Evolutionary conservation across 371 early-diverging fungal genomes (phyloP), one percentile per base, ranked within the genome.

Genomic region (Zopfochytrium polystomum): DNA sequence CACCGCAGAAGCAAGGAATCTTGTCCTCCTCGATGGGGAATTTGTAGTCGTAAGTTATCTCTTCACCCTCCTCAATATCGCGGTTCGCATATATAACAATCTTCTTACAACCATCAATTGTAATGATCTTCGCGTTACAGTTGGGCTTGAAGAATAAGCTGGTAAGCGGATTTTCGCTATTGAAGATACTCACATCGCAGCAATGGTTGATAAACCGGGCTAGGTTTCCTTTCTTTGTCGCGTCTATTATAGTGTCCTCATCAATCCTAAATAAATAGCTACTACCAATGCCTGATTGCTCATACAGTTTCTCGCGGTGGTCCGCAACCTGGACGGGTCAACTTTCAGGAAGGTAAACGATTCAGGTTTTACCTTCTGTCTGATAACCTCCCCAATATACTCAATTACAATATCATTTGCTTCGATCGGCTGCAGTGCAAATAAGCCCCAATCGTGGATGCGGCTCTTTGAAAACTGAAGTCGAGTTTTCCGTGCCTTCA

Each of bases 41-140:
- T 83, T 98, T 94, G 83, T 99, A 99, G 74, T 99, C 95, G 67
- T 98, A 98, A 0, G 99, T 98, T 58, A 99, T 90, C 74, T 99
- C 99, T 70, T 99, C 97, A 33, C 92, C 95, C 50, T 83, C 86
- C 54, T 87, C 82, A 66, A 82, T 80, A 46, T 76, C 74, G n/a
- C 78, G 55, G 42, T 70, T 72, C 4, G 84, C 79, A 61, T 80
- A 80, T 45, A 83, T 83, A 20, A 79, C 76, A 61, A 99, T 96
- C 68, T 90, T 90, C 70, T 93, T 93, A 18, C 44, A 42, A 33
- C 86, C 82, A 44, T 91, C 92, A 1, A 90, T 85, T 0, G 85
- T 86, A 58, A 92, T 91, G 55, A 93, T 87, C 68, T 90, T 90
- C 31, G 99, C 98, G 70, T 82, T 90, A 73, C 97, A 98, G 76